Conservation (phyloP, 805 yeast genomes). For the Zygosaccharomyces lentus region DNA sequence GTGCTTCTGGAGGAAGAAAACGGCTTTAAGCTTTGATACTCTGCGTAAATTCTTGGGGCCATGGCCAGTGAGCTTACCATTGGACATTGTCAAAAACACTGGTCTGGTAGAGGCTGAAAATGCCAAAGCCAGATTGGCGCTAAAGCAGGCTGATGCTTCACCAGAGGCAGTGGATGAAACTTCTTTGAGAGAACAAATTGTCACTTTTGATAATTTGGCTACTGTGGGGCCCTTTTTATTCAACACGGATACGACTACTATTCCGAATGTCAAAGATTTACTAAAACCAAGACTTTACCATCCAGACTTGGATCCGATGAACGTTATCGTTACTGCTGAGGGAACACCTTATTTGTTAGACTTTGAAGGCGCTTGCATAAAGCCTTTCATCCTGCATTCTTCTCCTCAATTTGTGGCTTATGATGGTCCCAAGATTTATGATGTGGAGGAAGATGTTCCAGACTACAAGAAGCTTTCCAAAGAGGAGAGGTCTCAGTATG, state of each 20-base stretch:
- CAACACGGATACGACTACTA: constrained; percentile 42
- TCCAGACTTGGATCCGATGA: constrained; percentile 91
- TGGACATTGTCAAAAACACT: constrained; percentile 58
- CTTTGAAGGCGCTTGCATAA: constrained; percentile 74
- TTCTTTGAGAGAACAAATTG: constrained; percentile 47
- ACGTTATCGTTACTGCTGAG: constrained; percentile 53
- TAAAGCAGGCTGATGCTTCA: constrained; percentile 51
- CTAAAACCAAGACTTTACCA: constrained; percentile 68
- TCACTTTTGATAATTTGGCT: constrained; percentile 58
- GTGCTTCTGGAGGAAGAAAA: constrained; percentile 67
- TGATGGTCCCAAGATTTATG: constrained; percentile 82
- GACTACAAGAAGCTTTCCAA: constrained; percentile 64
- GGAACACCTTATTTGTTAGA: constrained; percentile 58
- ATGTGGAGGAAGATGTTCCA: constrained; percentile 68
- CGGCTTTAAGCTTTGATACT: constrained; percentile 46
- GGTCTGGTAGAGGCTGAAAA: constrained; percentile 65
- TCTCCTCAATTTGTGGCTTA: constrained; percentile 84
- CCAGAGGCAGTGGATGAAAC: constrained; percentile 43
- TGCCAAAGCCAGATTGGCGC: constrained; percentile 48
- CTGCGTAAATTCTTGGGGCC: constrained; percentile 66
- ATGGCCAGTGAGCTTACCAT: constrained; percentile 54
- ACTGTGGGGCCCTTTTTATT: constrained; percentile 56
- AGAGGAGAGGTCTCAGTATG: constrained; percentile 71
- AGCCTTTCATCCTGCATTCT: constrained; percentile 74
- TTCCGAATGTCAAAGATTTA: constrained; percentile 59